Evolutionary conservation across 768 basidiomycete species (phyloP).

Genomic region (Leccinum subtestaceum): DNA sequence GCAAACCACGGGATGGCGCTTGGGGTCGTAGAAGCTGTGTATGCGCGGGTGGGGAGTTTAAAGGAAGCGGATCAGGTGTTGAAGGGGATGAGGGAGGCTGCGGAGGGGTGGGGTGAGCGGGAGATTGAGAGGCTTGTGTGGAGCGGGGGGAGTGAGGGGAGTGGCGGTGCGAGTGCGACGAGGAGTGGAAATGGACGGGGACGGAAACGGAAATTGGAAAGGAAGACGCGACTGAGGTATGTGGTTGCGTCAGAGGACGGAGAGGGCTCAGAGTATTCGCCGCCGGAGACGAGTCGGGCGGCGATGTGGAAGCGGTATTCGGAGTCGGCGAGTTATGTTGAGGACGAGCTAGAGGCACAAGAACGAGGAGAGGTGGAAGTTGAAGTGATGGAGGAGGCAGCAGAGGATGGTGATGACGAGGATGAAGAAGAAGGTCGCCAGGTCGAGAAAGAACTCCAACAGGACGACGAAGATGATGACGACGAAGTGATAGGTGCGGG

Average conservation of each 20-base stretch:
- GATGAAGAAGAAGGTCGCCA: not conserved
- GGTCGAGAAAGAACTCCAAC: not conserved
- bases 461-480: not conserved
- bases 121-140: slow-evolving; percentile 10
- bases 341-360: not conserved
- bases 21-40: slow-evolving; percentile 41
- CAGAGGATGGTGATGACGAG: not conserved
- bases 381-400: not conserved
- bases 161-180: too few relatives aligned
- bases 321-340: not conserved
- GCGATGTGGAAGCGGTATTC: slow-evolving; percentile 25
- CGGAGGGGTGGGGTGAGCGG: slow-evolving; percentile 27
- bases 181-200: not conserved
- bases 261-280: slow-evolving; percentile 23
- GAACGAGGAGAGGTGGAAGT: not conserved
- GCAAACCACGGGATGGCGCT: slow-evolving; percentile 43
- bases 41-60: slow-evolving; percentile 33
- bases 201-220: not conserved
- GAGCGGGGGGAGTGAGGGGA: too few relatives aligned
- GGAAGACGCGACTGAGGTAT: slow-evolving; percentile 6
- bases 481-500: not conserved
- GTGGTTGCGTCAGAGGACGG: slow-evolving; percentile 13
- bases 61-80: slow-evolving; percentile 38
- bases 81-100: slow-evolving; percentile 37
- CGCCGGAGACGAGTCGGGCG: slow-evolving; percentile 28